Evolutionary conservation across 148 eudicot genomes (phyloP).

Genomic region (Polygonum maritimum): DNA sequence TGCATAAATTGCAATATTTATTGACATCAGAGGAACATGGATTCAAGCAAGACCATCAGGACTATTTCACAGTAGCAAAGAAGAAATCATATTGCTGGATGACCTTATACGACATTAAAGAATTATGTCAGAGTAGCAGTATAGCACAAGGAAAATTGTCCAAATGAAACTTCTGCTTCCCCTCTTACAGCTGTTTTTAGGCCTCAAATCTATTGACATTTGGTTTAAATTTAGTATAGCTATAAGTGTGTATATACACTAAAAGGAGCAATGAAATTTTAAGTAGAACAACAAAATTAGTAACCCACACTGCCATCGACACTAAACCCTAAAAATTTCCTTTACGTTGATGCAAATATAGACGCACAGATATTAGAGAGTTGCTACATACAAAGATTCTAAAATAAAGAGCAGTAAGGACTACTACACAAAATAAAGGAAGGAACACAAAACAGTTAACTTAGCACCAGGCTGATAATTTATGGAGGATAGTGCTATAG

Average conservation of each 20-base stretch:
- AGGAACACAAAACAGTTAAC: background rate
- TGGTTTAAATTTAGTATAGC: background rate
- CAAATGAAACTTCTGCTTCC: background rate
- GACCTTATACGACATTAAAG: background rate
- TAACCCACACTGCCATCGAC: background rate
- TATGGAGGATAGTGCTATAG: background rate
- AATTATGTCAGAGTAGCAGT: background rate
- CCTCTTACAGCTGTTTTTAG: background rate
- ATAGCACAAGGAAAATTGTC: background rate
- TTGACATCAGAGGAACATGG: background rate
- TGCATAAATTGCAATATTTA: background rate
- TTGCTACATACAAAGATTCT: slow-evolving; percentile 1
- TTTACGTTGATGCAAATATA: background rate
- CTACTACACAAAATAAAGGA: background rate
- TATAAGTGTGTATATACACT: background rate
- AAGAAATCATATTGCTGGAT: background rate
- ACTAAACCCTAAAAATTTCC: background rate
- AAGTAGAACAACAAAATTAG: background rate
- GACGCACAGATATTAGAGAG: background rate
- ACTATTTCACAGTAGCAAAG: background rate
- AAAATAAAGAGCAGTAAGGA: background rate
- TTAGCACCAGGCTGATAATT: background rate
- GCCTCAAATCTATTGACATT: background rate
- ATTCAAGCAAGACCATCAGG: background rate
- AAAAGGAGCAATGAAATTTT: background rate